Base-by-base conservation (phyloP, 768 basidiomycete genomes). In the Boletales sp. region DNA sequence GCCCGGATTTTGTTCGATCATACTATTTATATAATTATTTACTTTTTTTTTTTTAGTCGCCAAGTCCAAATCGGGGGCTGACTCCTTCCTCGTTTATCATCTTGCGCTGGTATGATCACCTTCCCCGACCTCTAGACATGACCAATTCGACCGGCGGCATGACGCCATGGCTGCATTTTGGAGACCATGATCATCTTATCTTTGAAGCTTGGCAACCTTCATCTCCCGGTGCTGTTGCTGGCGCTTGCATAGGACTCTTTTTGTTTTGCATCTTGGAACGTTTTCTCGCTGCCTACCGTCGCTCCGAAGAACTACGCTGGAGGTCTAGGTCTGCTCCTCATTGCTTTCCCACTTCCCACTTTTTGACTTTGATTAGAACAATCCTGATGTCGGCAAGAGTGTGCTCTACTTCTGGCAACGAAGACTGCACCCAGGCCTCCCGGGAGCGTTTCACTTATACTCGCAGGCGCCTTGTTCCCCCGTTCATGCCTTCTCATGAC, bases 161-260 rank as follows among this genome's bases (percentile, higher is more conserved):
- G 86, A 74, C 71, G 2, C 80, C 86, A 2, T 89, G 78, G 66
- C 68, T 91, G 14, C 89, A 90, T 63, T 86, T 89, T 56, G 75
- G 76, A 18, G 70, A 71, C 0, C 81, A 82, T 0, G 87, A 90
- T 54, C 70, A 72, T 44, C 74, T 91, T 11, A 71, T 80, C 66
- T 93, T 94, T 71, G 57, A 79, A 50, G 69, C 76, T 2, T 87
- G 86, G 84, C 68, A 65, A 6, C 91, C 93, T 0, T 75, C 75
- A 3, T 84, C 88, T 0, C 54, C 71, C 7, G 90, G 87, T 18
- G 83, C 86, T 0, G 78, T 90, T 33, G 80, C 79, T 18, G 91
- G 87, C 0, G 84, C 90, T 35, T 87, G 84, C 61, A 74, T 94
- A 49, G 83, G 77, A 0, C 72, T 94, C 18, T 72, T 86, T 58